Percentiles rank a stretch among this genome's conserved stretches.
phyloP scores from a whole-genome alignment of 768 basidiomycete species.

The Tremella fuciformis region DNA sequence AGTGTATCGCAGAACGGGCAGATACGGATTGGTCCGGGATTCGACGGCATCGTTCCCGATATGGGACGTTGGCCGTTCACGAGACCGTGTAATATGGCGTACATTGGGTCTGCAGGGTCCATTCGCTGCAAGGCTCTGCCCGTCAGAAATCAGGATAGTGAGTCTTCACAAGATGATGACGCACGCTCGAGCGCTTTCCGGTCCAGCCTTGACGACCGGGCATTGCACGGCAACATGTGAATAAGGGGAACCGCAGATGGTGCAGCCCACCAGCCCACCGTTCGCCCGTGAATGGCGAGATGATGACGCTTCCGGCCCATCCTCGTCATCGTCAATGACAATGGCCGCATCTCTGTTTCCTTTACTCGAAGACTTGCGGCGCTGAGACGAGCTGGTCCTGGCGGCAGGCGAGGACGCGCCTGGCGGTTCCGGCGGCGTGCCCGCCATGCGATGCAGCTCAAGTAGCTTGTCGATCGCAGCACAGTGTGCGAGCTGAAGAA shows the following conservation, averaged over 20 bases:
- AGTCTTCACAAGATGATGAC: background rate
- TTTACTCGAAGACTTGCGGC: background rate
- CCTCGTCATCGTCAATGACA: slow-evolving; percentile 48
- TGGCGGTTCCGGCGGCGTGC: background rate
- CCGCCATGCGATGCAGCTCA: background rate
- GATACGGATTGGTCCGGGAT: background rate
- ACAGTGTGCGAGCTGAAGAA: background rate
- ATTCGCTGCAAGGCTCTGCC: background rate
- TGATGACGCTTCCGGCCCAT: slow-evolving; percentile 11
- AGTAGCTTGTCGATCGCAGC: background rate
- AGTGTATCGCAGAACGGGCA: slow-evolving; percentile 20
- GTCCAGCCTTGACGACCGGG: slow-evolving; percentile 59
- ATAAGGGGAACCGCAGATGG: slow-evolving; percentile 57
- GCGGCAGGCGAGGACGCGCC: background rate
- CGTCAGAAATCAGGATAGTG: background rate
- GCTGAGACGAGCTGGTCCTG: background rate
- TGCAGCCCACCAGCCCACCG: slow-evolving; percentile 51
- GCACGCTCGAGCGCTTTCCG: slow-evolving; percentile 52
- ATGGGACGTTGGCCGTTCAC: background rate
- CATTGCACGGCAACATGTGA: slow-evolving; percentile 61
- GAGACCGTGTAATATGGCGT: background rate
- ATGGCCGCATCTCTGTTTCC: slow-evolving; percentile 14
- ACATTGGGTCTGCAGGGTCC: background rate
- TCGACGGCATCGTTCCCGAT: background rate
- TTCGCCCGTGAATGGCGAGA: background rate